A percentile compares a stretch with the other conserved stretches of the same genome.
These are phyloP conservation scores for Chenopodium suecicum DNA, from an alignment of 148 eudicot species.

Conservation along the genomic window DNA sequence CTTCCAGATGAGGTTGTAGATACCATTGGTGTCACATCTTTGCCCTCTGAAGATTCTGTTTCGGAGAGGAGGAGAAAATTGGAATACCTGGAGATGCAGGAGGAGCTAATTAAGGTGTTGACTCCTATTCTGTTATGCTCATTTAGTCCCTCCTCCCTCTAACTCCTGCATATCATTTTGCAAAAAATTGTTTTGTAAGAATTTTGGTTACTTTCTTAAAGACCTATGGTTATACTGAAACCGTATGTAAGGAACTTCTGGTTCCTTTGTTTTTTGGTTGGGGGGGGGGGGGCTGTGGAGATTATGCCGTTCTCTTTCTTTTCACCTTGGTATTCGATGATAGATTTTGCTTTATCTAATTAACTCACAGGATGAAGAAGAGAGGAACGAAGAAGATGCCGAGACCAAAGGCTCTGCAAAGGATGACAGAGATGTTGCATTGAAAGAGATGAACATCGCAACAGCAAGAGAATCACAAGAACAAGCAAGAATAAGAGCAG, in stretches of 20 bases:
- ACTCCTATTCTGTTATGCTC: neutral
- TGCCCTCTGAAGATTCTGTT: slow-evolving; percentile 86
- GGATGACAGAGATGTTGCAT: slow-evolving; percentile 52
- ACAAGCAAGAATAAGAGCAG: slow-evolving; percentile 54
- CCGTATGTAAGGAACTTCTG: neutral
- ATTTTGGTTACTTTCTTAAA: neutral
- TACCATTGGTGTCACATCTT: slow-evolving; percentile 68
- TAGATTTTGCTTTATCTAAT: neutral
- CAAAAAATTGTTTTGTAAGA: neutral
- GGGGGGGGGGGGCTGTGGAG: neutral
- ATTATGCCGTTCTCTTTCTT: neutral
- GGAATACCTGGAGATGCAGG: slow-evolving; percentile 83
- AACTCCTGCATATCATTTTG: neutral
- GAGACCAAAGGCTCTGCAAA: slow-evolving; percentile 44
- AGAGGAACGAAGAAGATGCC: slow-evolving; percentile 55
- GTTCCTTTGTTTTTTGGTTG: neutral
- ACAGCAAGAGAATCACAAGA: slow-evolving; percentile 71
- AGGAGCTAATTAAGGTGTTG: slow-evolving; percentile 81
- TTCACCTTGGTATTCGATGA: neutral
- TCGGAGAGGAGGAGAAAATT: slow-evolving; percentile 81
- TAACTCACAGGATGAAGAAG: slow-evolving; percentile 60
- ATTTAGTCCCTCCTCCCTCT: neutral
- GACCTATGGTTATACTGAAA: neutral
- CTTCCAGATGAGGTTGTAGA: slow-evolving; percentile 92
- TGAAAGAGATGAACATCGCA: slow-evolving; percentile 63